Evolutionary conservation across 306 rosid species (phyloP), one percentile per base, ranked within the genome.

Genomic region (Herpetospermum pedunculosum): DNA sequence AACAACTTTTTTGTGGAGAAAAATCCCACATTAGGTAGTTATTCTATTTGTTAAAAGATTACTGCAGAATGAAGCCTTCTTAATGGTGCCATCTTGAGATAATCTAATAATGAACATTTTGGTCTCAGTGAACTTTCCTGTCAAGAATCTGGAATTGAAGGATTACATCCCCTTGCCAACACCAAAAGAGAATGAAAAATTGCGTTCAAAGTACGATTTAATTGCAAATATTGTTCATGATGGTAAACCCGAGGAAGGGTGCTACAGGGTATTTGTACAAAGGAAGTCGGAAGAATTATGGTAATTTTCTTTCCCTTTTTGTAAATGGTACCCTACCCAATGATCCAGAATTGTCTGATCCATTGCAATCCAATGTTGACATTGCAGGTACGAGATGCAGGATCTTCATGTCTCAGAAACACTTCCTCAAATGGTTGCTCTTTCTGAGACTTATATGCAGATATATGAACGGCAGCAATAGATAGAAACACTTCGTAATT

Each of bases 1-100:
- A 94, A 94, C 83, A 94, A 94, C 78, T 94, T 94, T 81, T 94
- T 91, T 80, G 92, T 94, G 83, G 99, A 94, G 77, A 94, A 94
- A 85, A 94, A 94, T 85, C 99, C 99, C 10, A 94, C 99, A 19
- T 80, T 94, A 79, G 96, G 96, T 89, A 58, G 65, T 14, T 69
- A 13, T 18, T 73, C 32, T 37, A 72, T 46, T 38, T 13, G 14
- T 7, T 8, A 30, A 37, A 34, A 3, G 18, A 58, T 21, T 19
- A 41, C 34, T 10, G 35, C n/a, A n/a, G n/a, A n/a, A n/a, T n/a
- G n/a, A n/a, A n/a, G n/a, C n/a, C n/a, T n/a, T 35, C 40, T 77
- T 74, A 54, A 25, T 58, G 69, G n/a, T 60, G 21, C 12, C 49
- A 25, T 23, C 68, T 49, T 50, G 8, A 30, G 67, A 57, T 73